Conservation (phyloP, 148 eudicot genomes). For the Selenicereus undatus region DNA sequence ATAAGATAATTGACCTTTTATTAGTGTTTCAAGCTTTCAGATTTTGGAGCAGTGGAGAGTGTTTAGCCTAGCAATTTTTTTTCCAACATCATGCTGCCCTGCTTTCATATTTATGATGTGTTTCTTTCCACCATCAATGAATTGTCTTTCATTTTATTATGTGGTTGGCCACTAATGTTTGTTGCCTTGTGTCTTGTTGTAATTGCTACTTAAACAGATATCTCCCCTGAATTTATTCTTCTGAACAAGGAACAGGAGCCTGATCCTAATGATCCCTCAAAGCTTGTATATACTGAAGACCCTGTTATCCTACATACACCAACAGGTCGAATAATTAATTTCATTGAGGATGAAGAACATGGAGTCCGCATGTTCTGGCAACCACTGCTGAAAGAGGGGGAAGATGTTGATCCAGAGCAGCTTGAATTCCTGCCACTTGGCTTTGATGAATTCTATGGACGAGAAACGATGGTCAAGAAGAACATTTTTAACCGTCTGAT, state of each 20-base stretch:
- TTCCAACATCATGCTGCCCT: background rate
- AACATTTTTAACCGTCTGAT: constrained; percentile 37
- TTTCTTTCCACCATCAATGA: background rate
- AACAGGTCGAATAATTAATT: constrained; percentile 71
- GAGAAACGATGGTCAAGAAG: constrained; percentile 29
- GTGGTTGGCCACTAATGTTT: constrained; percentile 8
- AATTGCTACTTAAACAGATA: constrained; percentile 36
- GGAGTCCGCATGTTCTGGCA: constrained; percentile 90
- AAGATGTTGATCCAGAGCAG: constrained; percentile 62
- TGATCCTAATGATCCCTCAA: constrained; percentile 77
- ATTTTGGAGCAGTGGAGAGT: background rate
- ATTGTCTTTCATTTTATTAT: background rate
- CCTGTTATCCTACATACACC: constrained; percentile 85
- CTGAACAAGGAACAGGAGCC: constrained; percentile 84
- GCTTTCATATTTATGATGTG: background rate
- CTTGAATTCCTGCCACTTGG: constrained; percentile 76
- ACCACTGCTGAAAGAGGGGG: constrained; percentile 58
- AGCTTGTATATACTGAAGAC: constrained; percentile 69
- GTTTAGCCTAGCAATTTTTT: background rate
- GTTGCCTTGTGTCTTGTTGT: background rate
- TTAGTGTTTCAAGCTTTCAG: background rate
- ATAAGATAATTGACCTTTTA: background rate
- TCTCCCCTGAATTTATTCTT: constrained; percentile 64
- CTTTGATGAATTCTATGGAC: constrained; percentile 73
- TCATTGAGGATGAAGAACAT: constrained; percentile 77